Evolutionary conservation across 306 rosid species (phyloP).

Genomic region (Cucumis hystrix): DNA sequence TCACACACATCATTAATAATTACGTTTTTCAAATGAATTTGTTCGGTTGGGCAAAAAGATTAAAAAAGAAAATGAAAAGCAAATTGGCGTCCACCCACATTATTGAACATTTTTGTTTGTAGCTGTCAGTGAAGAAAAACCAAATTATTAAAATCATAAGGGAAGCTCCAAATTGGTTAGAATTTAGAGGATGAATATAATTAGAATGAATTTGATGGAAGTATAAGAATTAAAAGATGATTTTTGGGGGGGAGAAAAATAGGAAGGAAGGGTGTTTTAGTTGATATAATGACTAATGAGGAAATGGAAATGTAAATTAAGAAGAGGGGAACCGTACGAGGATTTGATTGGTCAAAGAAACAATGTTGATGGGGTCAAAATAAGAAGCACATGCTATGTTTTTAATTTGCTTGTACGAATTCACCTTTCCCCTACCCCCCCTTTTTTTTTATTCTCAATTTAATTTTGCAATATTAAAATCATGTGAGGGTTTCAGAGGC

Average conservation of each 20-base stretch:
- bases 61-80: too few relatives aligned
- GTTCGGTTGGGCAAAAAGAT: not conserved
- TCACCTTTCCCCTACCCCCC: not conserved
- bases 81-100: too few relatives aligned
- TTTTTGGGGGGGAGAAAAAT: not conserved
- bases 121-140: not conserved
- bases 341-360: slow-evolving; percentile 31
- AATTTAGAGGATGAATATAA: too few relatives aligned
- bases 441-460: not conserved
- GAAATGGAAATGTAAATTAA: not conserved
- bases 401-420: slow-evolving; percentile 23
- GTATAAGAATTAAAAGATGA: too few relatives aligned
- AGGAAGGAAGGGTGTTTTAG: not conserved
- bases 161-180: not conserved
- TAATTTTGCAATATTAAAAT: not conserved
- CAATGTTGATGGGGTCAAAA: slow-evolving; percentile 40
- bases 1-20: not conserved
- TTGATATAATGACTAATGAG: not conserved
- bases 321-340: slow-evolving; percentile 1
- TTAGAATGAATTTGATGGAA: too few relatives aligned
- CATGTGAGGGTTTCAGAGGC: not conserved
- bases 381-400: slow-evolving; percentile 43
- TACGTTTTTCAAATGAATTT: not conserved
- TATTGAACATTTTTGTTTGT: not conserved
- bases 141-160: not conserved